Evolutionary conservation across 2,329 filamentous ascomycete genomes (phyloP).

Genomic region (Xylariaceae sp.): DNA sequence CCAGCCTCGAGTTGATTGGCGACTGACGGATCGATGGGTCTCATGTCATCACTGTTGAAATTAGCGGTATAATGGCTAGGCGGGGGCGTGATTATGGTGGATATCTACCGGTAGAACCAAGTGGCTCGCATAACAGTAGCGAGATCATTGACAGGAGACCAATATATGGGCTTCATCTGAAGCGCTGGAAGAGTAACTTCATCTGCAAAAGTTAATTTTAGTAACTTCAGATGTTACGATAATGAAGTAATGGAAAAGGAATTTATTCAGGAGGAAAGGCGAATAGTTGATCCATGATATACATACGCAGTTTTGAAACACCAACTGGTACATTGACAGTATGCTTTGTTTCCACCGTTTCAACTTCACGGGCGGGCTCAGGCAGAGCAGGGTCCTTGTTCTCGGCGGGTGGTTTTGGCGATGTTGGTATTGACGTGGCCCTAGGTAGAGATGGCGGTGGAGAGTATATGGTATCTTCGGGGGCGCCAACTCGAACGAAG

Average conservation of each 20-base stretch:
- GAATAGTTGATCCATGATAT: not conserved
- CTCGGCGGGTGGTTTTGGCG: slow-evolving; percentile 22
- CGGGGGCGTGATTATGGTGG: not conserved
- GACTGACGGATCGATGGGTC: slow-evolving; percentile 77
- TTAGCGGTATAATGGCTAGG: slow-evolving; percentile 7
- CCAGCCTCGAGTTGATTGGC: slow-evolving; percentile 92
- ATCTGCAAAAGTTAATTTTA: slow-evolving; percentile 36
- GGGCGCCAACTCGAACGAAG: slow-evolving; percentile 45
- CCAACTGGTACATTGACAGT: slow-evolving; percentile 72
- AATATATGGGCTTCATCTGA: slow-evolving; percentile 95
- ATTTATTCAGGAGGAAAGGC: no score
- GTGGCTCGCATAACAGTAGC: slow-evolving; percentile 79
- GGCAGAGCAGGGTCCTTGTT: slow-evolving; percentile 13
- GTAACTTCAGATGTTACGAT: not conserved
- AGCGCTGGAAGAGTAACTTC: slow-evolving; percentile 78
- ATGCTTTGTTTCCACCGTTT: slow-evolving; percentile 19
- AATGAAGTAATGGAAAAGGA: no score
- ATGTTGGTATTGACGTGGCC: slow-evolving; percentile 10
- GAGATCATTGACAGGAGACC: slow-evolving; percentile 89
- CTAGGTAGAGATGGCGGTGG: slow-evolving; percentile 27
- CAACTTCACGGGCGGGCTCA: slow-evolving; percentile 17
- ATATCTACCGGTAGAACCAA: slow-evolving; percentile 79
- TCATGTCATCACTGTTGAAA: slow-evolving; percentile 68
- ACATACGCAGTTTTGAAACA: slow-evolving; percentile 67
- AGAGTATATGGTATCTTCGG: slow-evolving; percentile 28